Conservation (phyloP, 148 eudicot genomes). For the Camellia lanceoleosa region DNA sequence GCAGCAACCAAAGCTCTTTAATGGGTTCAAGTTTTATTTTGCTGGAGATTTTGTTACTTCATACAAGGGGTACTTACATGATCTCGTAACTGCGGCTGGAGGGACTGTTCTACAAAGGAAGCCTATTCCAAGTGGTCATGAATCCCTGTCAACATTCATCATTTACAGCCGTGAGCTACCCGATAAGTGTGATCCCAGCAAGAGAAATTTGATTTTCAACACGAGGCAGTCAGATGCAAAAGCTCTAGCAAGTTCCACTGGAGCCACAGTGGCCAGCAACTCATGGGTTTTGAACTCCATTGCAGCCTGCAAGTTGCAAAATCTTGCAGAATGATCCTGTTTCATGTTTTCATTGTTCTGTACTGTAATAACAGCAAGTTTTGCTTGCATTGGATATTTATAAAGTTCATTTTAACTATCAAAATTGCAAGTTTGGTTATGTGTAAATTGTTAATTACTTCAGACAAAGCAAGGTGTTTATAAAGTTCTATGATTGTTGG, state of each 20-base stretch:
- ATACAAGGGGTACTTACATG: constrained; percentile 74
- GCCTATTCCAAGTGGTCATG: constrained; percentile 50
- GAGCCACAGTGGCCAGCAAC: constrained; percentile 54
- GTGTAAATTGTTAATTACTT: not conserved
- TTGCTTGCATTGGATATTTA: not conserved
- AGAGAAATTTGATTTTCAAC: constrained; percentile 31
- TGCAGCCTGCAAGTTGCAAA: constrained; percentile 65
- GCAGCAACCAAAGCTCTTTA: constrained; percentile 88
- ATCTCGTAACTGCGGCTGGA: constrained; percentile 76
- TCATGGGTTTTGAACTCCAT: constrained; percentile 80
- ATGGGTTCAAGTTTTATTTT: constrained; percentile 61
- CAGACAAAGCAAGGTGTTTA: not conserved
- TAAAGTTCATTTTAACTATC: not conserved
- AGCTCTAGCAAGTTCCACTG: constrained; percentile 57
- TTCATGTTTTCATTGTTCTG: not conserved
- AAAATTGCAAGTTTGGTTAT: not conserved
- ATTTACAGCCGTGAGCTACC: constrained; percentile 70
- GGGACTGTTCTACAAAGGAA: constrained; percentile 75
- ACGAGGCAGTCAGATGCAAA: constrained; percentile 61
- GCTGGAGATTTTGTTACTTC: constrained; percentile 68
- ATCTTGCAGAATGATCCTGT: constrained; percentile 14
- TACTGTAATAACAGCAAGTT: not conserved
- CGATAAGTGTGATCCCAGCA: constrained; percentile 39
- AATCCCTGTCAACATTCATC: constrained; percentile 27
- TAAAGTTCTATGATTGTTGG: not conserved